phyloP scores from a whole-genome alignment of 2,329 filamentous ascomycete genomes.

The Paecilomyces dactylethromorphus region DNA sequence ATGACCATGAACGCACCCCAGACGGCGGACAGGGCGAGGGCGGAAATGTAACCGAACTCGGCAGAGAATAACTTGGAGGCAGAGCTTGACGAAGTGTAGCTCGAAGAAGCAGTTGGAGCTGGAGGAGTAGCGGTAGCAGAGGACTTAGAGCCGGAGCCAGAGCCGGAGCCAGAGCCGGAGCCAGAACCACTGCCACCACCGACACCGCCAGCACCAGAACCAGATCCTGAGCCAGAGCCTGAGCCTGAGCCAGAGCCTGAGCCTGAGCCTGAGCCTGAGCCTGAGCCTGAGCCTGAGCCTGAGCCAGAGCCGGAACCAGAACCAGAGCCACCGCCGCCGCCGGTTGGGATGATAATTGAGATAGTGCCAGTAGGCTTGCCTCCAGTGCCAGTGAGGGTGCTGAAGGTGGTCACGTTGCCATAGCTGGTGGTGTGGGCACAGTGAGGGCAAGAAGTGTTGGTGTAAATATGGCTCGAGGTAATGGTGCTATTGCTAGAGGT shows the following conservation, averaged over 20 bases:
- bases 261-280: conserved; percentile 4
- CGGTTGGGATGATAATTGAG: conserved; percentile 8
- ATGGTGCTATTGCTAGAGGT: conserved; percentile 1
- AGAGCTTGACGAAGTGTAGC: conserved; percentile 16
- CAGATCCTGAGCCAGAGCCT: conserved; percentile 8
- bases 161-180: neutral
- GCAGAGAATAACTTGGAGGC: conserved; percentile 20
- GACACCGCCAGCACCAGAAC: conserved; percentile 7
- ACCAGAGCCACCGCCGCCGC: conserved; percentile 9
- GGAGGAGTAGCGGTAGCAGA: neutral
- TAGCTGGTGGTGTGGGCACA: neutral
- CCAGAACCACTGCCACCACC: conserved; percentile 4
- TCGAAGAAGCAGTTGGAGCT: conserved; percentile 1
- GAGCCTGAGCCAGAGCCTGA: neutral
- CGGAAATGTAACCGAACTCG: conserved; percentile 12
- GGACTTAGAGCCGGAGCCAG: neutral
- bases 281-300: neutral
- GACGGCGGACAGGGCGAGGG: conserved; percentile 11
- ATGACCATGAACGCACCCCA: conserved; percentile 15
- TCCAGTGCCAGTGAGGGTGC: neutral
- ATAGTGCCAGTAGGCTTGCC: neutral
- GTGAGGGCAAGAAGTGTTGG: neutral
- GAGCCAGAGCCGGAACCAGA: conserved; percentile 2
- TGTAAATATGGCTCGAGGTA: neutral
- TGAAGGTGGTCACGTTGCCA: neutral